These are phyloP conservation scores for Bipolaris gigantea DNA, from an alignment of 2,329 filamentous ascomycete species.

Conservation along the genomic window DNA sequence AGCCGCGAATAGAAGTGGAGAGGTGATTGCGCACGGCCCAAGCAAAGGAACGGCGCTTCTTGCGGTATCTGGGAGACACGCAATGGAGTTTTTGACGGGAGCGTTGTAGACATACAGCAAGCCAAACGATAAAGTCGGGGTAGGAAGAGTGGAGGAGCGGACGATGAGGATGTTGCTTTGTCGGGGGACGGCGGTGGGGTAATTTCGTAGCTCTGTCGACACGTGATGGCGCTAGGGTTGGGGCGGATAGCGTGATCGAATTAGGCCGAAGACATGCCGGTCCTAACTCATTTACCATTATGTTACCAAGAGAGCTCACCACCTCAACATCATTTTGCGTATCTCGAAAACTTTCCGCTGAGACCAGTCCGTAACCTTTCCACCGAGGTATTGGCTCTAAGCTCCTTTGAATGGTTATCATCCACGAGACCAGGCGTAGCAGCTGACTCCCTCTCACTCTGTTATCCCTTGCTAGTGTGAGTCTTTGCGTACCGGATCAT, in stretches of 20 bases:
- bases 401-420: not conserved
- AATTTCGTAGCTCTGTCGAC: slow-evolving; percentile 29
- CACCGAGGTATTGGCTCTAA: not conserved
- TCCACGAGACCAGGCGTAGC: not conserved
- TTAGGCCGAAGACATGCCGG: slow-evolving; percentile 24
- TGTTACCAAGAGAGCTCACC: slow-evolving; percentile 3
- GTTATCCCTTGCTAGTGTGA: not conserved
- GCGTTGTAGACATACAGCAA: slow-evolving; percentile 3
- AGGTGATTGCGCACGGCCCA: slow-evolving; percentile 41
- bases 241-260: slow-evolving; percentile 6
- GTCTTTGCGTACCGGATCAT: not conserved
- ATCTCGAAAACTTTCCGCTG: slow-evolving; percentile 1
- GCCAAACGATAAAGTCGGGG: slow-evolving; percentile 12
- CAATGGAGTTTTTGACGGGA: slow-evolving; percentile 2
- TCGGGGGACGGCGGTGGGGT: slow-evolving; percentile 38
- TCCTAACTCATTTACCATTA: slow-evolving; percentile 9
- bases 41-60: slow-evolving; percentile 27
- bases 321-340: slow-evolving; percentile 8
- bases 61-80: slow-evolving; percentile 14
- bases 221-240: slow-evolving; percentile 35
- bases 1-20: slow-evolving; percentile 45
- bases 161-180: slow-evolving; percentile 30
- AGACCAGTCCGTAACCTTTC: not conserved
- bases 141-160: slow-evolving; percentile 14
- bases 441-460: not conserved